Percentiles rank a stretch among this genome's conserved stretches.
phyloP scores from a whole-genome alignment of 768 basidiomycete species.

The Hemileccinum rubropunctum region DNA sequence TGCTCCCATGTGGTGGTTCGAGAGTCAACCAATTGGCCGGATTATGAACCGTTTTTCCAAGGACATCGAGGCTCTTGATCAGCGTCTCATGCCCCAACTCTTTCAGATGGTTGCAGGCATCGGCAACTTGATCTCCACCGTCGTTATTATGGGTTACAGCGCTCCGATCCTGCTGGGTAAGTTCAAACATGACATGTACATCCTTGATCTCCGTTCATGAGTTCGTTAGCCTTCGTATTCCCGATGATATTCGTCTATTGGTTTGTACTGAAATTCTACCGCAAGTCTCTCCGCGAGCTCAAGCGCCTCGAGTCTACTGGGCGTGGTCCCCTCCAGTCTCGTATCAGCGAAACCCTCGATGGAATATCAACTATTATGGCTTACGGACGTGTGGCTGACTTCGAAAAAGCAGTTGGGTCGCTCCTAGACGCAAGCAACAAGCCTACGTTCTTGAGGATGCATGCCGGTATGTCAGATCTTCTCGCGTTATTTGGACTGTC shows the following conservation, averaged over 20 bases:
- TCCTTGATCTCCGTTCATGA: constrained; percentile 18
- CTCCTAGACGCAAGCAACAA: constrained; percentile 28
- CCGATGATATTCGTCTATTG: constrained; percentile 35
- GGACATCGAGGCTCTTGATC: constrained; percentile 39
- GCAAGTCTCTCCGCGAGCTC: constrained; percentile 45
- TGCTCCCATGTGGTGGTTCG: constrained; percentile 31
- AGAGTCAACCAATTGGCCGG: constrained; percentile 39
- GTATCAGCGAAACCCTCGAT: constrained; percentile 49
- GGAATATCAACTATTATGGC: constrained; percentile 48
- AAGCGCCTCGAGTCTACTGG: constrained; percentile 44
- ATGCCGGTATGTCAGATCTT: constrained; percentile 20
- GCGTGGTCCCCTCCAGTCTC: constrained; percentile 47
- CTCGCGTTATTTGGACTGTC: not conserved
- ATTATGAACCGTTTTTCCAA: constrained; percentile 49
- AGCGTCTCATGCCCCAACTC: constrained; percentile 32
- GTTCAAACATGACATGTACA: constrained; percentile 24
- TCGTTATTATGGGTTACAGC: constrained; percentile 22
- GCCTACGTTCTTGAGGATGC: constrained; percentile 25
- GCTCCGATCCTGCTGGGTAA: constrained; percentile 34
- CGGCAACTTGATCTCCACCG: constrained; percentile 25
- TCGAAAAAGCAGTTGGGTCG: constrained; percentile 18
- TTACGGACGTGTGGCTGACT: constrained; percentile 36
- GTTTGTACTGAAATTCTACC: constrained; percentile 45
- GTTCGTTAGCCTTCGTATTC: constrained; percentile 18
- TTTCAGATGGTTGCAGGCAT: constrained; percentile 25